Evolutionary conservation across 805 yeast genomes (phyloP), one percentile per base, ranked within the genome.

Genomic region (Sugiyamaella mastotermitis): DNA sequence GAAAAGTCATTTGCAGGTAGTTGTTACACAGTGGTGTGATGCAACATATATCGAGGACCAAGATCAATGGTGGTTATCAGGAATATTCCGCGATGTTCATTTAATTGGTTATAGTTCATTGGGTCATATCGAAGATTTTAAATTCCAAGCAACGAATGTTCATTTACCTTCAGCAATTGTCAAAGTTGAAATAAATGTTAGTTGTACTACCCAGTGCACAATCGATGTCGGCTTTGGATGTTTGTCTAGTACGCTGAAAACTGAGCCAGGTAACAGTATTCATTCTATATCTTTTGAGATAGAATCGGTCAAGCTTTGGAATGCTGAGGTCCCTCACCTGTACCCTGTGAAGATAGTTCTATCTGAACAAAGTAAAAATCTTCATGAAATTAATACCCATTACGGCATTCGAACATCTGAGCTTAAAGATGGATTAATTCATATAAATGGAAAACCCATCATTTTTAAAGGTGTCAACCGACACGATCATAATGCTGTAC

Each of bases 21-120:
- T 56, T 20, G 65, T 62, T 4, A 55, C 51, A 30, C 62, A 59
- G 45, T 62, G 61, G 57, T 53, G 59, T 8, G 54, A 53, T 23
- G 60, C 62, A 4, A 41, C 57, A 20, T 60, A 59, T 38, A 52
- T 60, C 25, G 65, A 61, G 40, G 67, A 62, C 41, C 67, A 62
- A 43, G 67, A 62, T 42, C 64, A 59, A 48, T 62, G 66, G 65
- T 60, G 66, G 64, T 41, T 62, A 25, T 59, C 64, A 27, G 67
- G 67, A 11, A 62, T 62, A 6, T 62, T 56, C 46, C 50, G 67
- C 31, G 66, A 62, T 45, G 67, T 62, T 4, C 50, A 53, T 29
- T 31, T 60, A 9, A 42, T 61, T 14, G 49, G 52, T 2, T 56
- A 50, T 40, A 33, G 42, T 23, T 44, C 40, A n/a, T n/a, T 26